These are phyloP conservation scores for Scheffersomyces lignosus DNA, from an alignment of 805 yeast genomes.

Conservation along the genomic window DNA sequence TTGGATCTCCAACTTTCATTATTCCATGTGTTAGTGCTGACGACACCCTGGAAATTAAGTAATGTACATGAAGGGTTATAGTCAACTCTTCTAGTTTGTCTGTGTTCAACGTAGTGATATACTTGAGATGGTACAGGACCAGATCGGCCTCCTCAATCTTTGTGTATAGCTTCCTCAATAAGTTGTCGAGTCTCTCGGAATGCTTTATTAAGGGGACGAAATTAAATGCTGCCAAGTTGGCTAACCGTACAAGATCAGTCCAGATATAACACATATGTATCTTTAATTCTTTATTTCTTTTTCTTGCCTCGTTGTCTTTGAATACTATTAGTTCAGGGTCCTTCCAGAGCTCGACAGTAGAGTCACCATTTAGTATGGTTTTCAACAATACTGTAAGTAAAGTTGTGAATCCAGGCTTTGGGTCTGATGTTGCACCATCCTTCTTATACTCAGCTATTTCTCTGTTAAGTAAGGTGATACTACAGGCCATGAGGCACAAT, in stretches of 20 bases:
- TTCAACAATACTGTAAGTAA: constrained; percentile 21
- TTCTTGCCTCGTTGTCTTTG: constrained; percentile 13
- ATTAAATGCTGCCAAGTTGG: constrained; percentile 26
- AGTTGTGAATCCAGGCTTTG: constrained; percentile 15
- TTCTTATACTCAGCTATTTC: constrained; percentile 18
- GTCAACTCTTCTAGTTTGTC: constrained; percentile 16
- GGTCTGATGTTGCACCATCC: constrained; percentile 13
- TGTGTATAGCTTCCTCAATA: constrained; percentile 15
- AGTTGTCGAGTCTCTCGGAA: constrained; percentile 17
- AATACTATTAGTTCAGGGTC: constrained; percentile 30
- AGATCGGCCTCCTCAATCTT: constrained; percentile 24
- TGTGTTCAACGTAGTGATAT: constrained; percentile 13
- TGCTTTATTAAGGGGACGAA: constrained; percentile 24
- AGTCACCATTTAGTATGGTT: constrained; percentile 10
- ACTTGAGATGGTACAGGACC: constrained; percentile 21
- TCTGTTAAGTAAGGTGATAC: constrained; percentile 24
- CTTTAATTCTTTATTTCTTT: constrained; percentile 21
- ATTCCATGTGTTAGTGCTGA: constrained; percentile 21
- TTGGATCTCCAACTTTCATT: constrained; percentile 16
- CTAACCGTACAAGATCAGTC: constrained; percentile 34
- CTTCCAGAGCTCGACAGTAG: constrained; percentile 28
- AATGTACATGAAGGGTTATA: constrained; percentile 23
- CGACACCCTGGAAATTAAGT: constrained; percentile 29
- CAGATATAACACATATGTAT: constrained; percentile 34
- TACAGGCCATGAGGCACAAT: constrained; percentile 16